Base-by-base conservation (phyloP, 2,329 filamentous ascomycete species). In the Trichoderma guizhouense region DNA sequence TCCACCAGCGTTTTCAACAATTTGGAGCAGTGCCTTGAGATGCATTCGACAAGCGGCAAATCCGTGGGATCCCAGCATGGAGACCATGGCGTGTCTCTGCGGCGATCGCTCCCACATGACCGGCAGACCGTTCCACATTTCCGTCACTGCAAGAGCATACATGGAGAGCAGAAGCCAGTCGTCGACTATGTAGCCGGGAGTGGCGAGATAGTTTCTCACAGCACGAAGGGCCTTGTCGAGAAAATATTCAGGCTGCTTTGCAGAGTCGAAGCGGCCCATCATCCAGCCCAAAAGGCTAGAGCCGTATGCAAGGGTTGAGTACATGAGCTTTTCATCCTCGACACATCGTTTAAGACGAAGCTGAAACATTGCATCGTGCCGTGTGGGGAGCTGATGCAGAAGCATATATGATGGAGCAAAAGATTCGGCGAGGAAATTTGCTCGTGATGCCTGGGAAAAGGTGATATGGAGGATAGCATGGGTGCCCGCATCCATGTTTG, bases 281-380 rank as follows among this genome's bases (percentile, higher is more conserved):
- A 47, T 61, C 43, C 43, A 51, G n/a, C 43, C 43, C 43, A 51
- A 51, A 15, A 67, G 64, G 5, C 64, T 67, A 3, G 64, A 67
- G 15, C 64, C 64, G 15, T 67, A 67, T 15, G 64, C 32, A 34
- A 67, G 51, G 8, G 64, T 67, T 9, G 64, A 67, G 32, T 67
- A 67, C 11, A 57, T 67, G 30, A 67, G 51, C 32, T 67, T 67
- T 21, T 67, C 15, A n/a, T 67, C 51, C 15, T 57, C 64, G n/a
- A 51, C 43, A 6, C 43, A 51, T n/a, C n/a, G 43, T 21, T 51
- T 51, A 0, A 51, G 43, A 51, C 64, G 64, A 24, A 58, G 32
- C 6, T 57, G 47, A 3, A 57, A 67, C 64, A 67, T 67, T 67
- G 21, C 39, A 18, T 67, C 64, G 32, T 67, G 64, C 24, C 51